Base-by-base conservation (phyloP, 2,329 filamentous ascomycete species). In the Aureobasidium sp. region DNA sequence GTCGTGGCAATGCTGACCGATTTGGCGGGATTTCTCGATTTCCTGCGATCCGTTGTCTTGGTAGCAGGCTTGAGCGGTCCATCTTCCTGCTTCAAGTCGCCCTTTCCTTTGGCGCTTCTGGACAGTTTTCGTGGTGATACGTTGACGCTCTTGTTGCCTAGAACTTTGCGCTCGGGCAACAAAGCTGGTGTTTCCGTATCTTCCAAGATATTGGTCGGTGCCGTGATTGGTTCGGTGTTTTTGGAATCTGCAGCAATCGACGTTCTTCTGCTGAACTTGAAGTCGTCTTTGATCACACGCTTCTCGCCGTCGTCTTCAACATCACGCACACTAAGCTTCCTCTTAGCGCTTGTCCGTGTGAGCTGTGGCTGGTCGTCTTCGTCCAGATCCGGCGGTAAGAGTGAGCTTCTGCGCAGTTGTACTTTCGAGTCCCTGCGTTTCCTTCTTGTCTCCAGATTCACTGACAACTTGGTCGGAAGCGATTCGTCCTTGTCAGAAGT, bases 301-400 rank as follows among this genome's bases (percentile, higher is more conserved):
- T 66, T 67, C 5, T 64, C 53, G 34, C 64, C 67, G 3, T 65
- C 51, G 30, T 78, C 77, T 25, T 81, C 78, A 11, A 77, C 77
- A 42, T 84, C 81, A 42, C 80, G 75, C 21, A 79, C 76, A 61
- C 76, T 80, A 55, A 85, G 77, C 68, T 85, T 85, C 51, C 83
- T 77, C 71, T 85, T 85, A 29, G 80, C 76, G 21, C 80, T 81
- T 53, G 77, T 77, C 54, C 77, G 77, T 3, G 76, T 66, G 5
- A 71, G 66, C 42, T 67, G 66, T 34, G 64, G 73, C 69, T 48
- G 68, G 50, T 64, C 69, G 58, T 67, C 67, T n/a, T 68, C 68
- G 27, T 75, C 73, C 3, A 71, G 66, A 44, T 75, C 74, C 21
- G 68, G 68, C 1, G 66, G 65, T 60, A 81, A 76, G 5, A 79